These are phyloP conservation scores for Anaeramoeba flamelloides DNA, from an alignment of 78 protist species.

Conservation along the genomic window DNA sequence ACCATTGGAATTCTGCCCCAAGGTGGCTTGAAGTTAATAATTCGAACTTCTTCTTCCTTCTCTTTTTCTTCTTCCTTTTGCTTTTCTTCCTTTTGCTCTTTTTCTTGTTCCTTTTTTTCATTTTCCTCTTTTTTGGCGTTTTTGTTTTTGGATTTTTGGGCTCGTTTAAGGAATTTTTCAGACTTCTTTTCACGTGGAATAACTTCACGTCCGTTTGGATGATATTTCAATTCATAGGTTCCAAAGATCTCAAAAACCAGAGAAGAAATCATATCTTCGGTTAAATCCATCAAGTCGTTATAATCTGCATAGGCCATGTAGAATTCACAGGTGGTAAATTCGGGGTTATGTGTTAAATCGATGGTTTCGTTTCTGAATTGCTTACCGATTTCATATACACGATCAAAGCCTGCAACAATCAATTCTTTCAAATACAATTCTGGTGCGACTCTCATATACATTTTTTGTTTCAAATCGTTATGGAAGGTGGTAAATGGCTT, in stretches of 20 bases:
- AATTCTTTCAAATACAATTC: conserved; percentile 96
- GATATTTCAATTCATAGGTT: neutral
- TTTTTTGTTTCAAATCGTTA: conserved; percentile 15
- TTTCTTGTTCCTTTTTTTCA: neutral
- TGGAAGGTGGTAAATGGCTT: neutral
- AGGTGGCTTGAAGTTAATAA: conserved; percentile 93
- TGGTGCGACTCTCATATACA: conserved; percentile 97
- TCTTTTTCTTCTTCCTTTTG: neutral
- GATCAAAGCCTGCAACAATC: conserved; percentile 95
- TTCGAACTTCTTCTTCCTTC: neutral
- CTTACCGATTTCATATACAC: conserved; percentile 95
- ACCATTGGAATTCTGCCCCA: conserved; percentile 75
- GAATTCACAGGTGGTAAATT: conserved; percentile 98
- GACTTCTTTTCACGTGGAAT: conserved; percentile 4
- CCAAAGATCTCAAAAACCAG: neutral
- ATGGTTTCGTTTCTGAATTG: conserved; percentile 6
- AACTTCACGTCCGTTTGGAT: conserved; percentile 33
- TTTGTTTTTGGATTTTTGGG: neutral
- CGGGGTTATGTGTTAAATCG: conserved; percentile 56
- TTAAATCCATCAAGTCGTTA: conserved; percentile 85
- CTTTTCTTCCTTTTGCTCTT: neutral
- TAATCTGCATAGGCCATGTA: conserved; percentile 99
- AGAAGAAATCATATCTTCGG: conserved; percentile 55
- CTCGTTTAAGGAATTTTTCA: neutral
- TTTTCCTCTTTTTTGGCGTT: neutral